Base-by-base conservation (phyloP, 2,329 filamentous ascomycete species). In the Sclerotinia nivalis region DNA sequence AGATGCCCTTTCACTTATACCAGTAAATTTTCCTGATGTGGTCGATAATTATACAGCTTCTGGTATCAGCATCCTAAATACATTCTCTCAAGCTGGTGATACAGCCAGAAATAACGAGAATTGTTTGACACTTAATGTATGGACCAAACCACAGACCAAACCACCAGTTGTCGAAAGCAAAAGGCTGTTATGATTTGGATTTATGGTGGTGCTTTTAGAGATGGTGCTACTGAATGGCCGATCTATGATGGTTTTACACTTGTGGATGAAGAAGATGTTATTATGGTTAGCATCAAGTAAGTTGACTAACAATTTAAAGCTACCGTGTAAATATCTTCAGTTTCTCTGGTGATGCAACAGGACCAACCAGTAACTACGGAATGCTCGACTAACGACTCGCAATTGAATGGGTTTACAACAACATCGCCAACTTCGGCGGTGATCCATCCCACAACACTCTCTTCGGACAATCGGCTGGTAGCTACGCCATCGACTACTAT, bases 281-380 rank as follows among this genome's bases (percentile, higher is more conserved):
- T 85, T 1, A 76, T 85, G 0, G 80, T 85, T 1, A 82, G 81
- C 0, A 77, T 71, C 15, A 71, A 71, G 84, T 70, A 84, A 84
- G 2, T 45, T 25, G 12, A 37, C 73, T 75, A 22, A 77, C 69
- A n/a, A 70, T 68, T 28, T 18, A 52, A 56, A 81, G 85, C 78
- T 87, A 91, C 77, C 84, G 89, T 6, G 83, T 91, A 52, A 87
- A 87, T 5, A 84, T 86, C 2, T 81, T 92, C 75, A 91, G 91
- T 0, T 93, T 93, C 79, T 73, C 85, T 66, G 74, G 85, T 52
- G 79, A 88, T 64, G 92, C 74, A 13, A 52, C 52, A 4, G 65
- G 65, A 7, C 68, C 70, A 10, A 70, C 91, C 2, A 43, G 40
- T 72, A 79, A 88, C 15, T 52, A 62, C 6, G 89, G 89, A 2